These are phyloP conservation scores for Excoecaria agallocha DNA, from an alignment of 345 rosid genomes.

Conservation along the genomic window DNA sequence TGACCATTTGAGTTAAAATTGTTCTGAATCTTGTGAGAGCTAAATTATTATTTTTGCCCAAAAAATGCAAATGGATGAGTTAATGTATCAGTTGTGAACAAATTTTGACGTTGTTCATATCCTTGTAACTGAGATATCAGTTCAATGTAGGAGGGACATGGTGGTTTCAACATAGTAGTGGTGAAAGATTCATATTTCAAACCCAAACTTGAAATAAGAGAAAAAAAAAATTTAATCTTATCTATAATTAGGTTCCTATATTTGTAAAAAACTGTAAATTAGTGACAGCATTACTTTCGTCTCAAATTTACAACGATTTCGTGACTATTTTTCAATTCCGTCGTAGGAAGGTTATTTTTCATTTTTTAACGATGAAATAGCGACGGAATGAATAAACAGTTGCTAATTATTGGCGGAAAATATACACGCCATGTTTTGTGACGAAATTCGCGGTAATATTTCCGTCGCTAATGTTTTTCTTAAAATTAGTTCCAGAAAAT, in stretches of 20 bases:
- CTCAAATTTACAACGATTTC: no score
- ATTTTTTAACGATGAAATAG: no score
- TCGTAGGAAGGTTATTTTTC: no score
- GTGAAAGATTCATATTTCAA: constrained; percentile 13
- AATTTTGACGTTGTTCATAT: background rate
- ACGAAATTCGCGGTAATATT: no score
- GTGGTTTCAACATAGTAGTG: constrained; percentile 15
- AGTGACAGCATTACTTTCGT: no score
- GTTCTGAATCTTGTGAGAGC: background rate
- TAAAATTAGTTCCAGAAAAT: no score
- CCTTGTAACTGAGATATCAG: background rate
- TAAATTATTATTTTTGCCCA: background rate
- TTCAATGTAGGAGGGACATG: background rate
- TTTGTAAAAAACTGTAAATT: background rate
- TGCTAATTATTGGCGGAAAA: no score
- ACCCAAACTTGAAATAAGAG: constrained; percentile 4
- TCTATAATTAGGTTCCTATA: background rate
- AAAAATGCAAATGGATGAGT: background rate
- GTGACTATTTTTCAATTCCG: no score
- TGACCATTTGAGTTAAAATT: background rate
- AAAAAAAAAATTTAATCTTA: constrained; percentile 6
- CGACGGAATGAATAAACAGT: no score
- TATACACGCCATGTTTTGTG: no score
- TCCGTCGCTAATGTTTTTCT: no score
- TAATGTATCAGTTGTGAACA: background rate